Evolutionary conservation across 345 rosid species (phyloP).

Genomic region (Populus euphratica): DNA sequence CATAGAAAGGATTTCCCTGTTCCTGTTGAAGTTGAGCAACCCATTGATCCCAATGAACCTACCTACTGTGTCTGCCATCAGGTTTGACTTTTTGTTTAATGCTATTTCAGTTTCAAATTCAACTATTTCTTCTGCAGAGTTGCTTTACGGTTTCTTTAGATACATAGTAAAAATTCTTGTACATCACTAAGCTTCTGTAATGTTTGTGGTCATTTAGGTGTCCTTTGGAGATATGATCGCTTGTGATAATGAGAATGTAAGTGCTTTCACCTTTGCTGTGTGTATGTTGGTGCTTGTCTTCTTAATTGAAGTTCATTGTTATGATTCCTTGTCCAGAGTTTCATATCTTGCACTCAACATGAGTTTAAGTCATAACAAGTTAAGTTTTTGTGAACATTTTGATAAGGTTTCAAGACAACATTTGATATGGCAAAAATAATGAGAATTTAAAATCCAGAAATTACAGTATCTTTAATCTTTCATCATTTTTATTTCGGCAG

Average conservation of each 20-base stretch:
- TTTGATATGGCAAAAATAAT: background rate
- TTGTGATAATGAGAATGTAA: slow-evolving; percentile 94
- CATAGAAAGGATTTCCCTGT: slow-evolving; percentile 61
- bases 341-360: background rate
- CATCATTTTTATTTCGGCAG: background rate
- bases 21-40: slow-evolving; percentile 68
- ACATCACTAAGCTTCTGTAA: slow-evolving; percentile 8
- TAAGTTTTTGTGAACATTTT: background rate
- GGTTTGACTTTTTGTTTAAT: slow-evolving; percentile 43
- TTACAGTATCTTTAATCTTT: background rate
- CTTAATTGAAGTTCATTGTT: background rate
- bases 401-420: background rate
- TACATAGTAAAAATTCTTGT: slow-evolving; percentile 3
- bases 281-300: background rate
- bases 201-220: slow-evolving; percentile 44
- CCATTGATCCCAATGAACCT: slow-evolving; percentile 98
- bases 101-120: background rate
- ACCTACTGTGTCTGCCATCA: slow-evolving; percentile 98
- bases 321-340: slow-evolving; percentile 1
- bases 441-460: background rate
- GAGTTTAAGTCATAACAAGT: background rate
- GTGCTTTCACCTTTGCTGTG: slow-evolving; percentile 17
- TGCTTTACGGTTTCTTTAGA: background rate
- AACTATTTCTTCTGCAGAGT: slow-evolving; percentile 5
- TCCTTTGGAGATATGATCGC: slow-evolving; percentile 99